phyloP scores from a whole-genome alignment of 441 rosid species.

The Bocquillonia castaneifolia region DNA sequence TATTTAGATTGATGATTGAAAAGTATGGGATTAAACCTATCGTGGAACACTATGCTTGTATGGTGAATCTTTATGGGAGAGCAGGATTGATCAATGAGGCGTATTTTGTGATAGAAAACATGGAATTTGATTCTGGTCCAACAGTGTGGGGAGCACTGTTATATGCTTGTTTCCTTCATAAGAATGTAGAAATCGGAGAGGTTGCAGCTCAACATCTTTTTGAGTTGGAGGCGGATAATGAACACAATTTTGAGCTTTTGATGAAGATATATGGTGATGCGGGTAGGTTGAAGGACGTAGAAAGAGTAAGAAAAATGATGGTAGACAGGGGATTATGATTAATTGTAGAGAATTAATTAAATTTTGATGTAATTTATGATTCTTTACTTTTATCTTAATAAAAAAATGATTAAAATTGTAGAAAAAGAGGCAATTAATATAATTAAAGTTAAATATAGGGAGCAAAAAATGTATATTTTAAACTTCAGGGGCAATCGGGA shows the following conservation, averaged over 20 bases:
- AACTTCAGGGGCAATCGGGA: too few relatives aligned
- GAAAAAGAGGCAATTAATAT: too few relatives aligned
- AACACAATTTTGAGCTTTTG: slow-evolving; percentile 70
- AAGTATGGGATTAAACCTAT: slow-evolving; percentile 42
- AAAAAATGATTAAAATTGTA: too few relatives aligned
- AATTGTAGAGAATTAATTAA: background rate
- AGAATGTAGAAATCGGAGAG: slow-evolving; percentile 59
- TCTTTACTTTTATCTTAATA: too few relatives aligned
- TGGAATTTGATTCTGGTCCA: slow-evolving; percentile 70
- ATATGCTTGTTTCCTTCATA: slow-evolving; percentile 63
- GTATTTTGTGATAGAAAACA: slow-evolving; percentile 48
- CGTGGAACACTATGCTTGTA: slow-evolving; percentile 79
- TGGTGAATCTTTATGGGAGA: slow-evolving; percentile 76
- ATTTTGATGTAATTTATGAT: too few relatives aligned
- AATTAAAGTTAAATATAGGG: too few relatives aligned
- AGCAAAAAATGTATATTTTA: too few relatives aligned
- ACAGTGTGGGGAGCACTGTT: slow-evolving; percentile 87
- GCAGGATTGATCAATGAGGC: slow-evolving; percentile 66
- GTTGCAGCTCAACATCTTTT: slow-evolving; percentile 65
- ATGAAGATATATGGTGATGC: slow-evolving; percentile 53
- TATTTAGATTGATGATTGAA: slow-evolving; percentile 49
- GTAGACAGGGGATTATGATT: slow-evolving; percentile 57
- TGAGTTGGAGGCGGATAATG: slow-evolving; percentile 84
- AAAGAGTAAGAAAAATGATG: slow-evolving; percentile 63
- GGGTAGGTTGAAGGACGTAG: slow-evolving; percentile 51